Evolutionary conservation across 208 protist species (phyloP).

Genomic region (Acanthamoeba quina): DNA sequence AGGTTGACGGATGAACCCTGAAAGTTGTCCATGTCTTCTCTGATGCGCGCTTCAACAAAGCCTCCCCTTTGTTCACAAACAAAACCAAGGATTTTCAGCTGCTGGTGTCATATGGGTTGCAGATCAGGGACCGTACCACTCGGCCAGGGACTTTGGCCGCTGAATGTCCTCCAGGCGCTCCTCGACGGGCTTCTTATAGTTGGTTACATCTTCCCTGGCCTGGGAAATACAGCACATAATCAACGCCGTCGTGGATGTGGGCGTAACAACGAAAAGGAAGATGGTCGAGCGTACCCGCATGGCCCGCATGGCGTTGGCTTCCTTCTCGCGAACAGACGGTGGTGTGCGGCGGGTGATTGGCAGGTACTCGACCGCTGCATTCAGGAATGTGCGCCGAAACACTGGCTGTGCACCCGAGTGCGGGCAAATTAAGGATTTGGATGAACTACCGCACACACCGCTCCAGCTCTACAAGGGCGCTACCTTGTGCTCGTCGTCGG

Average conservation of each 20-base stretch:
- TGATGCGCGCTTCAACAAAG: slow-evolving; percentile 22
- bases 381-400: slow-evolving; percentile 30
- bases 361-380: background rate
- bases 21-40: slow-evolving; percentile 32
- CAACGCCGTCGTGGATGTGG: background rate
- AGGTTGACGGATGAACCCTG: background rate
- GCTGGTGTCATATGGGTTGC: background rate
- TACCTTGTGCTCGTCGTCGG: slow-evolving; percentile 25
- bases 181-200: slow-evolving; percentile 50
- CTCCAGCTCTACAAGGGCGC: background rate
- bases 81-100: background rate
- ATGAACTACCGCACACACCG: background rate
- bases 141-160: slow-evolving; percentile 2
- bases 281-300: background rate
- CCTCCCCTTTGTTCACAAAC: background rate
- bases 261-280: background rate
- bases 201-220: slow-evolving; percentile 50
- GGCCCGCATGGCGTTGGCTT: background rate
- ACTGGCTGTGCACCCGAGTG: background rate
- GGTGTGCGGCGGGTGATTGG: background rate
- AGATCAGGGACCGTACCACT: background rate
- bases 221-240: background rate
- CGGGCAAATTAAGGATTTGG: background rate
- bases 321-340: background rate
- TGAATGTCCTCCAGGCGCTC: slow-evolving; percentile 39